These are phyloP conservation scores for Colletotrichum sp. DNA, from an alignment of 2,329 filamentous ascomycete species.

Conservation along the genomic window DNA sequence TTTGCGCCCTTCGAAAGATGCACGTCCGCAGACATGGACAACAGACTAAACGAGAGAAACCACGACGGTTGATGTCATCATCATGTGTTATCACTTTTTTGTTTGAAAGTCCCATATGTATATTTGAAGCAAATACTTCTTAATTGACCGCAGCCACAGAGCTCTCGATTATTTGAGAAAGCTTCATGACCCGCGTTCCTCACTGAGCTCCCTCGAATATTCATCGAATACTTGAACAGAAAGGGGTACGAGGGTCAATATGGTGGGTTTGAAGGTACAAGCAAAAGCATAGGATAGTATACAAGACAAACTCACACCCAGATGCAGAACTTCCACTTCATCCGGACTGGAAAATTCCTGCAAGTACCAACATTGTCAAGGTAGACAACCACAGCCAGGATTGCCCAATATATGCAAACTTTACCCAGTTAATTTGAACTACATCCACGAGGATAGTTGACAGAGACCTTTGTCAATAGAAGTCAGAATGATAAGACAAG, in stretches of 20 bases:
- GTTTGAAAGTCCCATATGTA: neutral
- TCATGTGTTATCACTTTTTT: neutral
- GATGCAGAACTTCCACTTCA: too few relatives aligned
- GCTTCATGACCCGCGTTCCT: neutral
- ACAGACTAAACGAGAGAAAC: neutral
- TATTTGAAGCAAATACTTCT: neutral
- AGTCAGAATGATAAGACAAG: too few relatives aligned
- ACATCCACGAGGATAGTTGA: too few relatives aligned
- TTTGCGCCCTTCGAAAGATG: neutral
- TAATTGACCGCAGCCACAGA: neutral
- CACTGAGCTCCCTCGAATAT: neutral
- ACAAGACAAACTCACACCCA: neutral
- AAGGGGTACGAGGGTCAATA: neutral
- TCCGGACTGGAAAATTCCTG: too few relatives aligned
- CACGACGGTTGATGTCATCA: neutral
- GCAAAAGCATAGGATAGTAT: neutral
- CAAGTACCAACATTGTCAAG: too few relatives aligned
- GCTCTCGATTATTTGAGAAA: neutral
- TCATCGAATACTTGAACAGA: neutral
- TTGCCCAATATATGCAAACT: too few relatives aligned
- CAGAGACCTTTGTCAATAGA: too few relatives aligned
- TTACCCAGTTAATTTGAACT: too few relatives aligned
- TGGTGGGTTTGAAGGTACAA: neutral
- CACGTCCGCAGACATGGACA: neutral
- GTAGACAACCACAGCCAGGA: too few relatives aligned